Conservation (phyloP, 179 eudicot species). For the Pouteria campechiana region DNA sequence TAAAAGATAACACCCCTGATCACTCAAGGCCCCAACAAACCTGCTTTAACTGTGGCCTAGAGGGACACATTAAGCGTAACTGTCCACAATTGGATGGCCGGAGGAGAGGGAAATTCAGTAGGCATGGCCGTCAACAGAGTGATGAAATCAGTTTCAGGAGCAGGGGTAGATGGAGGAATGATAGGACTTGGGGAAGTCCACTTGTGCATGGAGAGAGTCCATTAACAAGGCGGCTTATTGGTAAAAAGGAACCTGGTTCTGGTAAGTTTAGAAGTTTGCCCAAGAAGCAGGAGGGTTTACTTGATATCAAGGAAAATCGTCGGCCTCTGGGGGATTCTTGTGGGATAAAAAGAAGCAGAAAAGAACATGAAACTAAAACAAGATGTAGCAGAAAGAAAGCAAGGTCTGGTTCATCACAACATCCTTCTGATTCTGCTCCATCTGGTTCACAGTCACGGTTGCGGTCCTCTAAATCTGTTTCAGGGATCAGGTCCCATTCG, state of each 20-base stretch:
- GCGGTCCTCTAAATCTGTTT: slow-evolving; percentile 8
- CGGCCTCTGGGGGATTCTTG: slow-evolving; percentile 5
- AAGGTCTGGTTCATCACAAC: slow-evolving; percentile 16
- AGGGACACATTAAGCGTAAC: slow-evolving; percentile 39
- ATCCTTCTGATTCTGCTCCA: slow-evolving; percentile 13
- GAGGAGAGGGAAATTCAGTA: slow-evolving; percentile 7
- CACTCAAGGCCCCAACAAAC: slow-evolving; percentile 11
- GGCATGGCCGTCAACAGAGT: slow-evolving; percentile 5
- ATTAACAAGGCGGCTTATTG: slow-evolving; percentile 8
- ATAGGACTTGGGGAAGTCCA: slow-evolving; percentile 13
- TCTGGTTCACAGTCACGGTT: slow-evolving; percentile 16
- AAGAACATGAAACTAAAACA: slow-evolving; percentile 12
- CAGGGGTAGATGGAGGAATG: slow-evolving; percentile 6
- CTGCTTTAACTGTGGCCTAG: slow-evolving; percentile 34
- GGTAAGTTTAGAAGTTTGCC: slow-evolving; percentile 6
- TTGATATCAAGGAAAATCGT: slow-evolving; percentile 4
- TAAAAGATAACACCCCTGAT: slow-evolving; percentile 7
- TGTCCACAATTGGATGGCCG: slow-evolving; percentile 17
- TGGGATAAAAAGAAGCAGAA: slow-evolving; percentile 18
- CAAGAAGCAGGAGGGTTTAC: slow-evolving; percentile 6
- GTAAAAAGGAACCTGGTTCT: slow-evolving; percentile 14
- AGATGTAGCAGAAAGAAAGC: slow-evolving; percentile 13
- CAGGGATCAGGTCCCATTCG: slow-evolving; percentile 14
- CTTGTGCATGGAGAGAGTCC: slow-evolving; percentile 5
- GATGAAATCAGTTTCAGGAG: slow-evolving; percentile 2